phyloP scores from a whole-genome alignment of 2,329 filamentous ascomycete genomes.

The Hymenoscyphus repandus region DNA sequence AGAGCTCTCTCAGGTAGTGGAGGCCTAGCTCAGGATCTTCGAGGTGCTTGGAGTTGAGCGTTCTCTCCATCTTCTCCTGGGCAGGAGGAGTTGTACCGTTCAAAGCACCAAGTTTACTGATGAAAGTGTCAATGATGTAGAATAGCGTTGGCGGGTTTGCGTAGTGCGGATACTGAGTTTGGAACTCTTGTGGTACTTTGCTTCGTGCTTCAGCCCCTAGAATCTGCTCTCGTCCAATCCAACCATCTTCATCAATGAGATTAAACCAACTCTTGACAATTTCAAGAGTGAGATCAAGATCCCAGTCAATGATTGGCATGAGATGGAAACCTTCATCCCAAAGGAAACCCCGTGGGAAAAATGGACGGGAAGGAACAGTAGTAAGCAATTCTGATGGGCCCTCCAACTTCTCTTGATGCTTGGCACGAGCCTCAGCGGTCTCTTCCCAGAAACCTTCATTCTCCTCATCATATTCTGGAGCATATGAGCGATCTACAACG shows the following conservation, averaged over 20 bases:
- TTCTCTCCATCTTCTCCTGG: constrained; percentile 43
- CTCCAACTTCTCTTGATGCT: constrained; percentile 64
- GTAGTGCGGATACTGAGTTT: constrained; percentile 93
- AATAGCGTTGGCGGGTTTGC: constrained; percentile 96
- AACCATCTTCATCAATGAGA: constrained; percentile 93
- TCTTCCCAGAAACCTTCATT: constrained; percentile 96
- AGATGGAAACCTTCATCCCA: constrained; percentile 99
- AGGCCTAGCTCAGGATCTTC: constrained; percentile 62
- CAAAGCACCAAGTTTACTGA: constrained; percentile 64
- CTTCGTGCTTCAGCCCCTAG: constrained; percentile 85
- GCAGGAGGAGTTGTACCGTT: constrained; percentile 42
- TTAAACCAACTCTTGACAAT: constrained; percentile 95
- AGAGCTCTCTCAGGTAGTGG: constrained; percentile 69
- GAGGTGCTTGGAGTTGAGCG: constrained; percentile 58
- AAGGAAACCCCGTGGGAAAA: constrained; percentile 93
- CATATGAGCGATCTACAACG: constrained; percentile 83
- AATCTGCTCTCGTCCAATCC: constrained; percentile 96
- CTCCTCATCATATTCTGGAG: constrained; percentile 90
- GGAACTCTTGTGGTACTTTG: constrained; percentile 91
- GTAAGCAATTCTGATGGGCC: constrained; percentile 87
- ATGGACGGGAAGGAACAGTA: constrained; percentile 84
- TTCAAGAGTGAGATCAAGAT: constrained; percentile 79
- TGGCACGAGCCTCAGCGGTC: constrained; percentile 70
- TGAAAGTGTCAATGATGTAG: constrained; percentile 77
- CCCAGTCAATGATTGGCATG: constrained; percentile 87